Evolutionary conservation across 208 protist genomes (phyloP), one percentile per base, ranked within the genome.

Genomic region (Acanthamoeba divionensis): DNA sequence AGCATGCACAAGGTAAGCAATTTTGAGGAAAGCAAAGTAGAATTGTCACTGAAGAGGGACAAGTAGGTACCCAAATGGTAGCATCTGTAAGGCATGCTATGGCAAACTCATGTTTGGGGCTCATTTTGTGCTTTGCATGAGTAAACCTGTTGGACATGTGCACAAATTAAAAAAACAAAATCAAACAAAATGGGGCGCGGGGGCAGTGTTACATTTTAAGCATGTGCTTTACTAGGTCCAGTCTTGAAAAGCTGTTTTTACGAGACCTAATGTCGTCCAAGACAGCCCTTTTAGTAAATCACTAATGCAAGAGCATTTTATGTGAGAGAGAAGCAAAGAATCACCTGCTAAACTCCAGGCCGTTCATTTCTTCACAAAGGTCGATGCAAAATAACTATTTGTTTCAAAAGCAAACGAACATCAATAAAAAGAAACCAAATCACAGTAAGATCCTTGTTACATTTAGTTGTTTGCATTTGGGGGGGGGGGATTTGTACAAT

Each of bases 361-460:
- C 69, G 41, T 79, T 79, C 38, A 79, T 79, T 18, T 79, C 69
- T n/a, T 79, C 55, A 48, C 69, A 79, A 24, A 79, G 31, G 41
- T 79, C 69, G 69, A 79, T 79, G 69, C 69, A 79, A 29, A 79
- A 79, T 24, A 79, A 41, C 69, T 79, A 2, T n/a, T n/a, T n/a
- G n/a, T n/a, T n/a, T n/a, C n/a, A n/a, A n/a, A n/a, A n/a, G n/a
- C n/a, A n/a, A n/a, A n/a, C n/a, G n/a, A n/a, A n/a, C n/a, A n/a
- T n/a, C n/a, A n/a, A n/a, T n/a, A n/a, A n/a, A n/a, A n/a, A n/a
- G n/a, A n/a, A n/a, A n/a, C n/a, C n/a, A n/a, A n/a, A n/a, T n/a
- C n/a, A n/a, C n/a, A n/a, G n/a, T n/a, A n/a, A n/a, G n/a, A n/a
- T n/a, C n/a, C n/a, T n/a, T n/a, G n/a, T n/a, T n/a, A n/a, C n/a